These are phyloP conservation scores for slime mould (Dictyostelium discoideum) DNA, from an alignment of 78 protist species.

Conservation along the genomic window dicty_2.7 NC_007091.3:1629001-1629500, in stretches of 20 bases:
- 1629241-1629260: slow-evolving; percentile 8
- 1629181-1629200: slow-evolving; percentile 58
- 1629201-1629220: slow-evolving; percentile 55
- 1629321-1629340: slow-evolving; percentile 39
- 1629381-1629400: not conserved
- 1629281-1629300: slow-evolving; percentile 45
- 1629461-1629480: too few species aligned
- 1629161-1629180: slow-evolving; percentile 23
- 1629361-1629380: not conserved
- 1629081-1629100: slow-evolving; percentile 75
- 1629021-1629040: slow-evolving; percentile 29
- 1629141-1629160: slow-evolving; percentile 22
- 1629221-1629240: slow-evolving; percentile 29
- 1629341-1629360: slow-evolving; percentile 34
- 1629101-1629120: slow-evolving; percentile 54
- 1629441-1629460: too few species aligned
- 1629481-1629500: too few species aligned
- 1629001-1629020: slow-evolving; percentile 15
- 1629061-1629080: slow-evolving; percentile 76
- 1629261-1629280: slow-evolving; percentile 10
- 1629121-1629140: slow-evolving; percentile 51
- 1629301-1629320: slow-evolving; percentile 35
- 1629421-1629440: not conserved
- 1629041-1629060: slow-evolving; percentile 50
- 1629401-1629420: not conserved